Base-by-base conservation (phyloP, 2,329 filamentous ascomycete species). In the Botrytis elliptica region DNA sequence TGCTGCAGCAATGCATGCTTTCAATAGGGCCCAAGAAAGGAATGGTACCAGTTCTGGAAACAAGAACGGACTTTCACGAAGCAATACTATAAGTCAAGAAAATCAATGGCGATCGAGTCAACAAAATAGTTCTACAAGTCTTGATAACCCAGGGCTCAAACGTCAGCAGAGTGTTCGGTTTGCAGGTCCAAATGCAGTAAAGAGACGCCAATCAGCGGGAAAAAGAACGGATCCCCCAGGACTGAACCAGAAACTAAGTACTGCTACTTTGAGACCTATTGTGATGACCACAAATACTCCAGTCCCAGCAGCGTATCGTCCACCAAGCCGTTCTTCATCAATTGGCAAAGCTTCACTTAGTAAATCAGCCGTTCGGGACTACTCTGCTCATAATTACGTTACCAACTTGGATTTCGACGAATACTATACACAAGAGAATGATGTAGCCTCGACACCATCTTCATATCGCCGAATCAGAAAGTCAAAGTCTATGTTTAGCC, bases 1-100 rank as follows among this genome's bases (percentile, higher is more conserved):
- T 57, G 85, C 87, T 57, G 90, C 91, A 36, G 91, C 91, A 12
- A 83, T 84, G 49, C 83, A 90, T 78, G 91, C 91, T 1, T 92
- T 88, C 79, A 80, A 83, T 10, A 84, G 86, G 74, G 86, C 87
- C n/a, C 84, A 84, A 71, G 83, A 83, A 52, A 82, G 84, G 20
- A 82, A 79, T 57, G 82, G 78, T 73, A 79, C 79, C 42, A 83
- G 84, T 67, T 77, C 79, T 70, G 82, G 81, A 81, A 82, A 72
- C 80, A 82, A 52, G 76, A 75, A 74, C n/a, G 70, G 65, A 40
- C 64, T 75, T 38, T 73, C 72, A 67, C 60, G 75, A 66, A 75
- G 64, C 44, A 75, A 77, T 46, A 63, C 44, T 25, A 74, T 52
- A 42, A 65, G 76, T 29, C 75, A 75, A 62, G 40, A 74, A 29